These are phyloP conservation scores for Debaryomyces fabryi DNA, from an alignment of 1,139 yeast species.

Conservation along the genomic window DNA sequence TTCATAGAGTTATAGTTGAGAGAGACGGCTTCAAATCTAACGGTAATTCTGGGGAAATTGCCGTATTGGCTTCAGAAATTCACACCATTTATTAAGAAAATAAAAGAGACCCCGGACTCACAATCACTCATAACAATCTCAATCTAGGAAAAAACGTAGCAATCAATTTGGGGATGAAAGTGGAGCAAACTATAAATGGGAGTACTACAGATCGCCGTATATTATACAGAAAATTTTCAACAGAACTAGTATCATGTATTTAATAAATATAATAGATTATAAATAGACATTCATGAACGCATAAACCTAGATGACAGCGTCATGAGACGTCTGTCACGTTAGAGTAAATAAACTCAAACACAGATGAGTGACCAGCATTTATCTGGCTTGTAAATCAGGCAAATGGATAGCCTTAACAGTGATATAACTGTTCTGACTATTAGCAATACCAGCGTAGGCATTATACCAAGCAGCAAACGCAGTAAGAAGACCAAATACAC, in stretches of 20 bases:
- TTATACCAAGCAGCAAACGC: slow-evolving; percentile 87
- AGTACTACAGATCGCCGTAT: neutral
- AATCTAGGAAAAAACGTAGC: neutral
- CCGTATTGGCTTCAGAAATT: neutral
- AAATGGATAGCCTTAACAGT: slow-evolving; percentile 54
- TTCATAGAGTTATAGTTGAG: neutral
- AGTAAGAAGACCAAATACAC: slow-evolving; percentile 77
- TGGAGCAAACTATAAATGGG: neutral
- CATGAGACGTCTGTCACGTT: neutral
- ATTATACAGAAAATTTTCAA: neutral
- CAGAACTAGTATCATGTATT: neutral
- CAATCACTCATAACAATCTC: neutral
- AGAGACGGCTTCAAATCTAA: neutral
- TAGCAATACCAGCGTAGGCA: slow-evolving; percentile 90
- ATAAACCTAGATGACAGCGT: neutral
- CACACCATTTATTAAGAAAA: neutral
- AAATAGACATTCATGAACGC: slow-evolving; percentile 4
- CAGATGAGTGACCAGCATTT: neutral
- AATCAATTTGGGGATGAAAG: neutral
- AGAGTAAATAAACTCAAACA: neutral
- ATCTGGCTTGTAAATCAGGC: slow-evolving; percentile 38
- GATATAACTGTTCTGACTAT: slow-evolving; percentile 67
- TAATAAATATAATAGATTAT: slow-evolving; percentile 1
- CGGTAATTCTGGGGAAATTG: slow-evolving; percentile 2
- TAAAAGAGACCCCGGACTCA: neutral